Evolutionary conservation across 139 green algal species (phyloP).

Genomic region (Edaphochlamys debaryana): DNA sequence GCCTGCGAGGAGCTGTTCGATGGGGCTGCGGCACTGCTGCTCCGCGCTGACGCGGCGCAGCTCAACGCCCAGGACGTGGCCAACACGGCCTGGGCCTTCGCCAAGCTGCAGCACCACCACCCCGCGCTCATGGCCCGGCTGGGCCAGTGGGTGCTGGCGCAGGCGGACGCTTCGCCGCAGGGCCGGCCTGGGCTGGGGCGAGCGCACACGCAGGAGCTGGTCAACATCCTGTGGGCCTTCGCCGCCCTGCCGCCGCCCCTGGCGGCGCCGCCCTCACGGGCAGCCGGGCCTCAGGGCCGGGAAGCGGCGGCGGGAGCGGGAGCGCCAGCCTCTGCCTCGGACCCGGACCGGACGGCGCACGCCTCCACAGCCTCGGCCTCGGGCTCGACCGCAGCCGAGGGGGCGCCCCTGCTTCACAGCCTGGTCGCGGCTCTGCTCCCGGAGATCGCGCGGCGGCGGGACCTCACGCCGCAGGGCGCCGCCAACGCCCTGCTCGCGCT

Average conservation of each 20-base stretch:
- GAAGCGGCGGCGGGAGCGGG: background rate
- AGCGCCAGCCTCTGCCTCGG: too few relatives aligned
- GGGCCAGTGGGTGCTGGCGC: background rate
- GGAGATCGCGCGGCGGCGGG: background rate
- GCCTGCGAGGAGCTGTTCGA: constrained; percentile 26
- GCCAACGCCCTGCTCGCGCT: constrained; percentile 34
- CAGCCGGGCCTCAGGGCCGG: background rate
- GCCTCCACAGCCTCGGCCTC: too few relatives aligned
- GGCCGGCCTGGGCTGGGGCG: background rate
- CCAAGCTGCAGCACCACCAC: constrained; percentile 49
- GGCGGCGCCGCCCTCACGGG: background rate
- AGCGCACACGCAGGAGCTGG: constrained; percentile 52
- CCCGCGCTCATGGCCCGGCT: background rate
- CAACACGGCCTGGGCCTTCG: constrained; percentile 56
- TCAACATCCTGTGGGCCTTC: constrained; percentile 59
- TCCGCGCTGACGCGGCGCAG: background rate
- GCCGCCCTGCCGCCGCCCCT: constrained; percentile 17
- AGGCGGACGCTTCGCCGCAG: background rate
- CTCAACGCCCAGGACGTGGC: constrained; percentile 50
- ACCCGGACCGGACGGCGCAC: too few relatives aligned
- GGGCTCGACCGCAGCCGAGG: too few relatives aligned
- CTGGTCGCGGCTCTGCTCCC: background rate
- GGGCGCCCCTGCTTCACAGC: too few relatives aligned
- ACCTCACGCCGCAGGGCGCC: constrained; percentile 22
- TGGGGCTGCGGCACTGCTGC: constrained; percentile 24